Evolutionary conservation across 225 moss, liverwort and hornwort species (phyloP).

Genomic region (Ulota crispa): DNA sequence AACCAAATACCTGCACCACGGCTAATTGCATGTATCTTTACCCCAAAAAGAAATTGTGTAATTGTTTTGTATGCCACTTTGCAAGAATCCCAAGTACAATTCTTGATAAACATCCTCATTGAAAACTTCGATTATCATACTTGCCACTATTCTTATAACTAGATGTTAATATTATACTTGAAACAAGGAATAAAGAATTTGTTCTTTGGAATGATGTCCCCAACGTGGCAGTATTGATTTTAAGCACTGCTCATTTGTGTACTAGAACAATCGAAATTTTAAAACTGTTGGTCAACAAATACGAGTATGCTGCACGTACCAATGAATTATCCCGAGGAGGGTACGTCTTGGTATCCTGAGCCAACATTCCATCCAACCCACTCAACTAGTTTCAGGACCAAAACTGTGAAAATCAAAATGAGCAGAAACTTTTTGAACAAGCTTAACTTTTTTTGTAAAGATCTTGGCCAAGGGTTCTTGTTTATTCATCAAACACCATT

Average conservation of each 20-base stretch:
- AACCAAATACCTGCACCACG: constrained; percentile 48
- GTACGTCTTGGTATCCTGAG: constrained; percentile 35
- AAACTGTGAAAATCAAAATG: not conserved
- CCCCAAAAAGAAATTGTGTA: not conserved
- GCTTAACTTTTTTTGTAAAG: not conserved
- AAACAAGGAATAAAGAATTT: not conserved
- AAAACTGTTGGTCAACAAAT: not conserved
- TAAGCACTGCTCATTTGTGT: not conserved
- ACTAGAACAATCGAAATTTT: not conserved
- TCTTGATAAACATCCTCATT: not conserved
- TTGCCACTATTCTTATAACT: not conserved
- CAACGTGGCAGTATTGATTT: not conserved
- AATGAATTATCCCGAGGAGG: constrained; percentile 40
- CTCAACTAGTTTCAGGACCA: constrained; percentile 18
- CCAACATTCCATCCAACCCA: constrained; percentile 35
- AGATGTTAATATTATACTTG: not conserved
- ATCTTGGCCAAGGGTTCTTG: too few relatives aligned
- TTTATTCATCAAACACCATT: too few relatives aligned
- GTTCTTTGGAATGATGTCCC: not conserved
- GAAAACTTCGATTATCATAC: not conserved
- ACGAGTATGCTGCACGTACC: constrained; percentile 29
- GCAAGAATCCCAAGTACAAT: not conserved
- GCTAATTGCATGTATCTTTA: not conserved
- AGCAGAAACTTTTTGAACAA: constrained; percentile 3
- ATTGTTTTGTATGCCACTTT: not conserved